Base-by-base conservation (phyloP, 495 filamentous ascomycete species). In the Penicillium bovifimosum region DNA sequence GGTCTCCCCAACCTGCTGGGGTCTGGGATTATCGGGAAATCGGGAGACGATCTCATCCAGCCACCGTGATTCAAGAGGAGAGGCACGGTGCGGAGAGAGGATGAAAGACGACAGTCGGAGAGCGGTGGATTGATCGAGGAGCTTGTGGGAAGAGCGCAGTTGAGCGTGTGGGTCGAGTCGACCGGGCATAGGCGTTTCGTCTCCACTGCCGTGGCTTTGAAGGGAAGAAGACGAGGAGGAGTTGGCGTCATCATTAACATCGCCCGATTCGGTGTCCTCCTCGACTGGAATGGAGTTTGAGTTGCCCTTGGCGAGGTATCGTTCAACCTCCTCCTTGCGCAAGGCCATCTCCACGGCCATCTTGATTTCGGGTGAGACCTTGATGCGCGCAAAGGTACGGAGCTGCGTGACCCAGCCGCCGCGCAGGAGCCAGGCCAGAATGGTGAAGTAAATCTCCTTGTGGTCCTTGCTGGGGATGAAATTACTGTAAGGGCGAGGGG, bases 381-480 rank as follows among this genome's bases (percentile, higher is more conserved):
- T 80, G 50, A 97, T 81, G 74, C 91, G 91, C 3, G 86, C 89
- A 61, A 92, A 97, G 11, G 87, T 88, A 48, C 91, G 83, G 1
- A 98, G 77, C 65, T 95, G 90, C 1, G 86, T 93, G 0, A 95
- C 92, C 86, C 92, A 96, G 24, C 90, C 90, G 48, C 88, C 86
- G 45, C 90, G 85, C 64, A 97, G 79, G 16, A 97, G 75, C 90
- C 91, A 98, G 10, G 88, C 90, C 6, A 98, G 74, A 62, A 97
- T 96, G 11, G 87, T 76, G 58, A 96, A 83, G 68, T 96, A 98
- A 2, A 83, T 81, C 26, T 83, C 79, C 29, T 92, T 88, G 67
- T 96, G 91, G 58, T 91, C 87, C 63, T 90, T 89, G 63, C 84
- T 89, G 6, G 93, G 95, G 41, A 90, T 91, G 56, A 93, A 84